Evolutionary conservation across 1,284 basidiomycete genomes (phyloP).

Genomic region (Anthracocystis walkeri): DNA sequence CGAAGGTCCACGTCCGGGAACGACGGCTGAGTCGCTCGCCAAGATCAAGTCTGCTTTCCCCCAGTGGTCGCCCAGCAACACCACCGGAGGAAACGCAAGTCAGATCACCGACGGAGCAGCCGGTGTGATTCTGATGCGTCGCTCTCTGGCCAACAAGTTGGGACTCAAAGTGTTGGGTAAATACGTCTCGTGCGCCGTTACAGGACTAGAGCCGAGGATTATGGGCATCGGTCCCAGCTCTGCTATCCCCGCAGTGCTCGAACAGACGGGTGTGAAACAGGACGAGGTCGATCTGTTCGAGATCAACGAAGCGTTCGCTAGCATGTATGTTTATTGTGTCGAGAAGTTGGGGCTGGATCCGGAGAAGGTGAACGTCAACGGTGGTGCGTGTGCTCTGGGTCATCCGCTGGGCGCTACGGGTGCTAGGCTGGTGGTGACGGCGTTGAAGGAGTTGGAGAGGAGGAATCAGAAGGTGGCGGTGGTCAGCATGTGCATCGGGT

Average conservation of each 20-base stretch:
- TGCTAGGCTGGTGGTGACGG: slow-evolving; percentile 86
- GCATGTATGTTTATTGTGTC: slow-evolving; percentile 75
- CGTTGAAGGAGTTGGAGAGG: slow-evolving; percentile 82
- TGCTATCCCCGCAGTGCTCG: slow-evolving; percentile 71
- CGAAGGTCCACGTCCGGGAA: slow-evolving; percentile 84
- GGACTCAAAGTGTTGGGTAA: slow-evolving; percentile 81
- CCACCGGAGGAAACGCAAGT: slow-evolving; percentile 89
- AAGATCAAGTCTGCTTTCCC: slow-evolving; percentile 86
- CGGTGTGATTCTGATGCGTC: slow-evolving; percentile 85
- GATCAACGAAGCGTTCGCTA: slow-evolving; percentile 79
- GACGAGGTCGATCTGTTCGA: slow-evolving; percentile 85
- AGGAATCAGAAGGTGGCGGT: slow-evolving; percentile 83
- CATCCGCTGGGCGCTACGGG: slow-evolving; percentile 91
- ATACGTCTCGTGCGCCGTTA: slow-evolving; percentile 80
- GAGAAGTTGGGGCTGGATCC: slow-evolving; percentile 79
- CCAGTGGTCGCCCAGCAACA: slow-evolving; percentile 82
- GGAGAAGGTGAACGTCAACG: slow-evolving; percentile 78
- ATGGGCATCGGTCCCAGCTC: slow-evolving; percentile 77
- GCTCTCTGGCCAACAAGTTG: slow-evolving; percentile 83
- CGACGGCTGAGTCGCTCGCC: slow-evolving; percentile 78
- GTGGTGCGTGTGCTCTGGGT: slow-evolving; percentile 88
- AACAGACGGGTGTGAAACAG: slow-evolving; percentile 76
- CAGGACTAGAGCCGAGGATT: slow-evolving; percentile 80
- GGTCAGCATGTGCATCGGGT: slow-evolving; percentile 83
- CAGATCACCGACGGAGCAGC: slow-evolving; percentile 87